These are phyloP conservation scores for Plasmodium coatneyi DNA, from an alignment of 169 alveolate species.

Conservation along the genomic window DNA sequence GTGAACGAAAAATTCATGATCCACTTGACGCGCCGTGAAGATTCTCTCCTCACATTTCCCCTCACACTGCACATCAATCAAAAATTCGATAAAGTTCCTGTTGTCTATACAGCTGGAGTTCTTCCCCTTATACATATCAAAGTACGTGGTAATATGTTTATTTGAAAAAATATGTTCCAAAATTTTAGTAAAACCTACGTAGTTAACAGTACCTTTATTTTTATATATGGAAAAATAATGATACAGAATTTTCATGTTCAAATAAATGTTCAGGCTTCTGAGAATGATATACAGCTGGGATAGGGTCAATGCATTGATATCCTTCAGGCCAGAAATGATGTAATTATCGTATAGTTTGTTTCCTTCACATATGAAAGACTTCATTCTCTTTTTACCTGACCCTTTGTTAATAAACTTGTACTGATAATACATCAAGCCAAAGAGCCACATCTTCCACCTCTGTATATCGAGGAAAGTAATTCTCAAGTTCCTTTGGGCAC, in stretches of 20 bases:
- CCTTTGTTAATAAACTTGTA: constrained; percentile 72
- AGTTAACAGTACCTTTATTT: constrained; percentile 68
- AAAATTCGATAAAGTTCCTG: constrained; percentile 51
- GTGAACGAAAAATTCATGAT: neutral
- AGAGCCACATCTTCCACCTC: constrained; percentile 77
- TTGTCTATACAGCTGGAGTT: constrained; percentile 43
- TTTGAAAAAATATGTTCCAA: constrained; percentile 74
- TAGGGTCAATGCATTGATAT: constrained; percentile 62
- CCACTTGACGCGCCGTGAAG: neutral
- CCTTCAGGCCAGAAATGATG: constrained; percentile 72
- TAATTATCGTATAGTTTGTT: constrained; percentile 70
- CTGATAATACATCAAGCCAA: constrained; percentile 73
- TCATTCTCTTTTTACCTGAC: constrained; percentile 26
- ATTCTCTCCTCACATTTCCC: constrained; percentile 68
- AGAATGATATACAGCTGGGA: constrained; percentile 70
- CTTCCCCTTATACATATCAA: constrained; percentile 59
- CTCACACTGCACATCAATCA: constrained; percentile 71
- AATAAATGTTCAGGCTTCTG: constrained; percentile 71
- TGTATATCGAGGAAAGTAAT: constrained; percentile 72
- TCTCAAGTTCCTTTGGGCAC: constrained; percentile 34
- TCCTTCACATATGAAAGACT: constrained; percentile 52
- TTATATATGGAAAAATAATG: constrained; percentile 75
- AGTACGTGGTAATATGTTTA: constrained; percentile 44
- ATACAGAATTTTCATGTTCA: constrained; percentile 70
- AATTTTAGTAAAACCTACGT: constrained; percentile 73